phyloP scores from a whole-genome alignment of 2,329 filamentous ascomycete genomes.

The Fusarium chuoi region DNA sequence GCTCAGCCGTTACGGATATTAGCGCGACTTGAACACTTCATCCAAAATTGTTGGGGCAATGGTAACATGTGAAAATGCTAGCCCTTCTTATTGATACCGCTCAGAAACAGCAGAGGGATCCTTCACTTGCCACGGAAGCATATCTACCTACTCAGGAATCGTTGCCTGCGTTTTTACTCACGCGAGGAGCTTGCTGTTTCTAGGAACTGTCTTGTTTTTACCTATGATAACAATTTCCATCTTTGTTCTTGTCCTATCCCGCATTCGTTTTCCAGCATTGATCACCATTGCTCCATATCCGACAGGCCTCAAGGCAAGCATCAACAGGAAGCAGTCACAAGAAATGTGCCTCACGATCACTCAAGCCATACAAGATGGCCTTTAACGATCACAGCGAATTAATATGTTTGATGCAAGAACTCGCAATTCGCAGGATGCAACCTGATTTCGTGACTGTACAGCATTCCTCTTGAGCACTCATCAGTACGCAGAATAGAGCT shows the following conservation, averaged over 20 bases:
- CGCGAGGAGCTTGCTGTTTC: not conserved
- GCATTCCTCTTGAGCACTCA: not conserved
- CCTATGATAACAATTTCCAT: not conserved
- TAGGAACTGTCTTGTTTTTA: not conserved
- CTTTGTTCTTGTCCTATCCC: not conserved
- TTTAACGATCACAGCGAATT: not conserved
- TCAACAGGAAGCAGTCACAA: not conserved
- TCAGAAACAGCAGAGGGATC: not conserved
- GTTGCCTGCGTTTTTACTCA: not conserved
- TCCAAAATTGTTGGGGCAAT: not conserved
- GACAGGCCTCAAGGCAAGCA: not conserved
- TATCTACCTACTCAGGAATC: not conserved
- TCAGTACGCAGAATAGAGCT: not conserved
- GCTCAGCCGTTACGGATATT: constrained; percentile 11
- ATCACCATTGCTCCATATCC: not conserved
- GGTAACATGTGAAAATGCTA: constrained; percentile 4
- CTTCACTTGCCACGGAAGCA: not conserved
- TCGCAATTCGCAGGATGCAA: not conserved
- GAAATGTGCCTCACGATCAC: not conserved
- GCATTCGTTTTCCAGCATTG: not conserved
- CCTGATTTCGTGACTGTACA: not conserved
- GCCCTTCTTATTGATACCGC: not conserved
- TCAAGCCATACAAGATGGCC: not conserved
- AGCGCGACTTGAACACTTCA: constrained; percentile 19
- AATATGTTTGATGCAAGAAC: not conserved